Evolutionary conservation across 768 basidiomycete genomes (phyloP).

Genomic region (Macrolepiota albuminosa): DNA sequence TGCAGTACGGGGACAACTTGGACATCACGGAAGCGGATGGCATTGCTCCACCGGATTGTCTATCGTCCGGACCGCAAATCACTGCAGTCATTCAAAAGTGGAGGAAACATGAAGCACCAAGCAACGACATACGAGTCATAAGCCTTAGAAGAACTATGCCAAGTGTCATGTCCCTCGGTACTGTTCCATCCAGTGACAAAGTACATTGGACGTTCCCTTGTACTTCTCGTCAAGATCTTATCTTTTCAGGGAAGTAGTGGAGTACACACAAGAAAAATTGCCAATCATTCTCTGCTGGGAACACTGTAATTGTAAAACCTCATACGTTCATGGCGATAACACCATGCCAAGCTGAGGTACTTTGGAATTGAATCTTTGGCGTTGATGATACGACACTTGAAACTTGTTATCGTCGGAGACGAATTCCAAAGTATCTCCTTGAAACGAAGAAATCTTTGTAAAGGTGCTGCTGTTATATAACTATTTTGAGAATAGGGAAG

Average conservation of each 20-base stretch:
- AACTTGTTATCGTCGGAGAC: conserved; percentile 18
- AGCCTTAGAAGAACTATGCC: conserved; percentile 35
- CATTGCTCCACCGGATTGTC: conserved; percentile 25
- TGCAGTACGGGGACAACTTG: conserved; percentile 46
- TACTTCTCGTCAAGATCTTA: not conserved
- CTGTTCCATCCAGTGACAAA: conserved; percentile 52
- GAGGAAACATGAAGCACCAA: conserved; percentile 35
- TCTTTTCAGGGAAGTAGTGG: conserved; percentile 41
- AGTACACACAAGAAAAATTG: conserved; percentile 42
- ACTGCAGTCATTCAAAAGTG: conserved; percentile 40
- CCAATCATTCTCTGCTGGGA: conserved; percentile 35
- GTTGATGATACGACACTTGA: conserved; percentile 20
- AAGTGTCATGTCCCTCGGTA: conserved; percentile 44
- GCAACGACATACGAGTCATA: conserved; percentile 32
- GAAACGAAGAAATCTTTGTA: conserved; percentile 41
- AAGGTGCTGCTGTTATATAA: conserved; percentile 47
- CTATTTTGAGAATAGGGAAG: not conserved
- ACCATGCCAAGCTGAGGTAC: conserved; percentile 20
- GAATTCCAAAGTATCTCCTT: conserved; percentile 17
- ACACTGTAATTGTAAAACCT: conserved; percentile 44
- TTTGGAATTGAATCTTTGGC: conserved; percentile 25
- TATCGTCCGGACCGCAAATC: conserved; percentile 36
- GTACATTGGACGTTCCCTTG: conserved; percentile 27
- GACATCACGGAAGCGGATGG: conserved; percentile 37
- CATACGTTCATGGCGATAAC: conserved; percentile 17